Conservation (phyloP, 768 basidiomycete genomes). For the Collybiopsis confluens region DNA sequence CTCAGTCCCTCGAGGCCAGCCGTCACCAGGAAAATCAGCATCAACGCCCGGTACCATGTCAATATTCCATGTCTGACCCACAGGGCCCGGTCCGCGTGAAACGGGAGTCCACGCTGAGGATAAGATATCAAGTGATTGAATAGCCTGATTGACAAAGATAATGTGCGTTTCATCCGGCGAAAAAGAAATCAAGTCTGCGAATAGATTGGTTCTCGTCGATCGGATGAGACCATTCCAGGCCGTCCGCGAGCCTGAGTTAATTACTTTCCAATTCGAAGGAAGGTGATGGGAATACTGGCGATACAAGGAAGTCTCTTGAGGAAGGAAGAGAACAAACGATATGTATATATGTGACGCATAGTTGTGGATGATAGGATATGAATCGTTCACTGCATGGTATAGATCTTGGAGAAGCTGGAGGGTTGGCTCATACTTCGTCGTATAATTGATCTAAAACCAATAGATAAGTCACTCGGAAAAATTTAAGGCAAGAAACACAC, state of each 20-base stretch:
- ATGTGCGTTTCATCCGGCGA: background rate
- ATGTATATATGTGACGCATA: background rate
- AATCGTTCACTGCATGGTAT: constrained; percentile 3
- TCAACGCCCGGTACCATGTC: background rate
- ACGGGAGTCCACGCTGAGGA: background rate
- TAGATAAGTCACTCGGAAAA: background rate
- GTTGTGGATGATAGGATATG: background rate
- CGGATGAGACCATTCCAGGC: background rate
- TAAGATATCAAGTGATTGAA: background rate
- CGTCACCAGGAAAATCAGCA: background rate
- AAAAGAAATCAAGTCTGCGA: background rate
- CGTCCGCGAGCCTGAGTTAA: background rate
- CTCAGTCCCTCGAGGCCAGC: background rate
- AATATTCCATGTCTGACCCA: background rate
- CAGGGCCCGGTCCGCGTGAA: background rate
- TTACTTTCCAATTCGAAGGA: constrained; percentile 1
- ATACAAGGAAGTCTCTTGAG: background rate
- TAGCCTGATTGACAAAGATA: background rate
- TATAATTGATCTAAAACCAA: background rate
- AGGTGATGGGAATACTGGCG: background rate
- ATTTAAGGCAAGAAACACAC: background rate
- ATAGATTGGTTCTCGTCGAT: background rate
- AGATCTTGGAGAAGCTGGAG: background rate
- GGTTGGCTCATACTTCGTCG: background rate
- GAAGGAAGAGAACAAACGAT: background rate